Evolutionary conservation across 805 yeast genomes (phyloP), one percentile per base, ranked within the genome.

Genomic region (Candida silvicultrix): DNA sequence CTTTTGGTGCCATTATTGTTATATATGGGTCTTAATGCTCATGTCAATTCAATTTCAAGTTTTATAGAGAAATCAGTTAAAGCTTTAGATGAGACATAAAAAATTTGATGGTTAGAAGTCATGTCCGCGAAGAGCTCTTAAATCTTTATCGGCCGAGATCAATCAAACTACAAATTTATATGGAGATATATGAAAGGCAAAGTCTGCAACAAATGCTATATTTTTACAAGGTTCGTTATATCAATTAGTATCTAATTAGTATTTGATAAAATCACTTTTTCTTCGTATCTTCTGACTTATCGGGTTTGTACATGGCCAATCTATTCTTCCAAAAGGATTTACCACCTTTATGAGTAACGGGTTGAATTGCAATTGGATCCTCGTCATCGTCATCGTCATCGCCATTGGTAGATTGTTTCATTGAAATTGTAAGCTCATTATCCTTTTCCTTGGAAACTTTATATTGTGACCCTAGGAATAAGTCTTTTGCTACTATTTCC

Each of bases 401-500:
- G 38, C 46, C 25, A 10, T 45, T 38, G 16, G 35, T 31, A 23
- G 45, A 46, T 28, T 51, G 54, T 15, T 49, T 51, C n/a, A 37
- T 37, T 20, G 23, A 14, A 3, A 37, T 4, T 11, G 23, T n/a
- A 5, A 37, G 3, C 12, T 49, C 45, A 10, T 11, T 15, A n/a
- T 51, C 57, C 3, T 54, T 52, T 2, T 43, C 55, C 5, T 16
- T 42, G 50, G 54, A 37, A 47, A 74, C 29, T 20, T 59, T 58
- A 54, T 76, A 80, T 5, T 58, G 57, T 6, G 78, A 71, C 0
- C 85, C 85, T 4, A 64, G 58, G 16, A 74, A 71, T 47, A 87
- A 71, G 54, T 87, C 94, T 56, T 87, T 87, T 40, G 81, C 71
- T 0, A 84, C 80, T 5, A 87, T 47, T 56, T 87, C 95, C 47